Evolutionary conservation across 2,329 filamentous ascomycete species (phyloP).

Genomic region (Cadophora sp.): DNA sequence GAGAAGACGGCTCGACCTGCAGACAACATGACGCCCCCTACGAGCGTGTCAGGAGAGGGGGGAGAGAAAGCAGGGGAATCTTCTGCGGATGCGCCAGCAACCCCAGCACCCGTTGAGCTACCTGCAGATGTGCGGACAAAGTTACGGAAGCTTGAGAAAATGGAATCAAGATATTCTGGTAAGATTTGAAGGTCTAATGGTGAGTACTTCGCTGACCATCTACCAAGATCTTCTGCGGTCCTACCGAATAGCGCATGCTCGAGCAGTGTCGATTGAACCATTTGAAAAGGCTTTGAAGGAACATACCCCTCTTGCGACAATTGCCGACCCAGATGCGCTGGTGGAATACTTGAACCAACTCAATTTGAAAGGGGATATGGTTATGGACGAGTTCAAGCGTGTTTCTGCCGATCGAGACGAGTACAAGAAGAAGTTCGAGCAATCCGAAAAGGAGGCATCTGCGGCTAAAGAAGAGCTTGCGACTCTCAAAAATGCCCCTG

Average conservation of each 20-base stretch:
- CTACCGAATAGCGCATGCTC: slow-evolving; percentile 88
- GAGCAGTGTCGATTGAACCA: slow-evolving; percentile 85
- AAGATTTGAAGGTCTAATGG: slow-evolving; percentile 60
- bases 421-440: slow-evolving; percentile 77
- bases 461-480: slow-evolving; percentile 70
- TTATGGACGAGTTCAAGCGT: slow-evolving; percentile 90
- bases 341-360: slow-evolving; percentile 91
- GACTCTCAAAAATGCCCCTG: slow-evolving; percentile 55
- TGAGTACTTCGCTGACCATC: slow-evolving; percentile 29
- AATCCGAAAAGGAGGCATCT: slow-evolving; percentile 67
- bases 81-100: slow-evolving; percentile 25
- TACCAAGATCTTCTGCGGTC: slow-evolving; percentile 81
- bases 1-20: slow-evolving; percentile 36
- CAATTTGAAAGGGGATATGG: slow-evolving; percentile 87
- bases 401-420: slow-evolving; percentile 83
- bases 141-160: slow-evolving; percentile 63
- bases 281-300: slow-evolving; percentile 93
- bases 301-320: slow-evolving; percentile 89
- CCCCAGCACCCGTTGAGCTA: slow-evolving; percentile 16
- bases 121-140: slow-evolving; percentile 30
- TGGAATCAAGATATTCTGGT: slow-evolving; percentile 78
- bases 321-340: slow-evolving; percentile 82
- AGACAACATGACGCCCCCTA: slow-evolving; percentile 38
- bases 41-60: slow-evolving; percentile 42
- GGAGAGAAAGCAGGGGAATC: slow-evolving; percentile 38